A percentile compares a stretch with the other conserved stretches of the same genome.
phyloP scores from a whole-genome alignment of 176 grass and related monocot genomes.

The Bonia amplexicaulis region DNA sequence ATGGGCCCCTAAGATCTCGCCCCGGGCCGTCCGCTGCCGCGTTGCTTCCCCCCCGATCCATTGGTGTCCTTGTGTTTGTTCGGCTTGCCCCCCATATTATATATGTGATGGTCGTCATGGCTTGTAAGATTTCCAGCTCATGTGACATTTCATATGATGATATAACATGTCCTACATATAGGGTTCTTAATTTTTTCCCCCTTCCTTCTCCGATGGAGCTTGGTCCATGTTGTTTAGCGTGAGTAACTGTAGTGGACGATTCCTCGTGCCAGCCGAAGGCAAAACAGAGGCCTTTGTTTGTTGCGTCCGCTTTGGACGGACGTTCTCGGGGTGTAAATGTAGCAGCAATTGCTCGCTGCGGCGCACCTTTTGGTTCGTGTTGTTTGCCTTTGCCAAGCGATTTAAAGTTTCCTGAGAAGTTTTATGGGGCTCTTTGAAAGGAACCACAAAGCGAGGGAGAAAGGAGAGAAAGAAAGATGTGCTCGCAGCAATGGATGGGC shows the following conservation, averaged over 20 bases:
- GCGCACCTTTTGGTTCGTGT: conserved; percentile 13
- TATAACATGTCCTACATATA: conserved; percentile 26
- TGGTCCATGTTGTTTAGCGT: conserved; percentile 29
- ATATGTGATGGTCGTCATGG: conserved; percentile 46
- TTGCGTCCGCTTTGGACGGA: conserved; percentile 18
- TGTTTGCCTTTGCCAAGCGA: conserved; percentile 14
- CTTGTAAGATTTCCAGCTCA: conserved; percentile 30
- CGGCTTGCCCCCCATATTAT: conserved; percentile 35
- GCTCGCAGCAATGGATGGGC: conserved; percentile 13
- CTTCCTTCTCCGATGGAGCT: conserved; percentile 1
- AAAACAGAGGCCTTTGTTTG: conserved; percentile 33
- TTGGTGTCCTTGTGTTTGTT: conserved; percentile 36
- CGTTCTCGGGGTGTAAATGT: conserved; percentile 17
- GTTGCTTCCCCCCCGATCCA: conserved; percentile 13
- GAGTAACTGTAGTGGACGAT: conserved; percentile 37
- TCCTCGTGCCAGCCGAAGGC: conserved; percentile 53
- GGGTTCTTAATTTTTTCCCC: neutral
- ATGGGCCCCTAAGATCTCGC: conserved; percentile 18
- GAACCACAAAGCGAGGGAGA: conserved; percentile 25
- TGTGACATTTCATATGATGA: conserved; percentile 31
- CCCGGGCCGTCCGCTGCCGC: conserved; percentile 16
- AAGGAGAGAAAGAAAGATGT: neutral
- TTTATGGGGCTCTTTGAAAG: conserved; percentile 31
- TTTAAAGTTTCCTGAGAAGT: conserved; percentile 18
- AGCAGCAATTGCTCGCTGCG: neutral